A percentile compares a stretch with the other conserved stretches of the same genome.
These are phyloP conservation scores for Imleria badia DNA, from an alignment of 768 basidiomycete species.

Conservation along the genomic window DNA sequence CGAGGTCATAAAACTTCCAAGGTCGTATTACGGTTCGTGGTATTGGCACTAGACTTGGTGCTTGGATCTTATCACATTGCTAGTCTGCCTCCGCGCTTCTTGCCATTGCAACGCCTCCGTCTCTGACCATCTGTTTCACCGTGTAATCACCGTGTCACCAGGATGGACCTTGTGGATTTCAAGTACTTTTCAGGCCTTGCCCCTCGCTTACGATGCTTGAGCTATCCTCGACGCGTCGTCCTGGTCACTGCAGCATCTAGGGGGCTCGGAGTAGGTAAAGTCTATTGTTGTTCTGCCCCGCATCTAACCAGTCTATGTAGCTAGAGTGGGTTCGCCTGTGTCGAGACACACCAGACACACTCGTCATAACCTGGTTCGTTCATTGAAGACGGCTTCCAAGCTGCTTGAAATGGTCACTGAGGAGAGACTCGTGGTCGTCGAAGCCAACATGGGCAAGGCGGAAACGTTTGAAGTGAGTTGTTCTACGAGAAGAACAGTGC, in stretches of 20 bases:
- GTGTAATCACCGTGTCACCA: neutral
- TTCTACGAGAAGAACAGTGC: neutral
- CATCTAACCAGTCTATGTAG: neutral
- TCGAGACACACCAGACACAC: neutral
- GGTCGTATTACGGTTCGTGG: neutral
- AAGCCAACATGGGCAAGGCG: conserved; percentile 2
- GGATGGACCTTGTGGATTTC: neutral
- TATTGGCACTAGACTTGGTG: too few species aligned
- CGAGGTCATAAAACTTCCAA: neutral
- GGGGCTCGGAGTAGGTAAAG: conserved; percentile 3
- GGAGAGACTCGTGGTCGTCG: neutral
- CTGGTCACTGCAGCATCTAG: conserved; percentile 7
- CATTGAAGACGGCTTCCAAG: neutral
- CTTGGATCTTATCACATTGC: too few species aligned
- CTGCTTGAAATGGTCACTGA: neutral
- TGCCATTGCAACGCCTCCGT: neutral
- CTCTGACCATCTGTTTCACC: too few species aligned
- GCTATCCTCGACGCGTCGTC: neutral
- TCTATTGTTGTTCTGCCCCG: neutral
- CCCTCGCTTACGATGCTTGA: neutral
- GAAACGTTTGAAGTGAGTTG: neutral
- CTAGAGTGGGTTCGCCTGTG: conserved; percentile 3
- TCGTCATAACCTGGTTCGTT: conserved; percentile 3
- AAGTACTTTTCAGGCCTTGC: neutral
- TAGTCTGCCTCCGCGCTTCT: too few species aligned